These are phyloP conservation scores for Pisolithus thermaeus DNA, from an alignment of 1,284 basidiomycete genomes.

Conservation along the genomic window DNA sequence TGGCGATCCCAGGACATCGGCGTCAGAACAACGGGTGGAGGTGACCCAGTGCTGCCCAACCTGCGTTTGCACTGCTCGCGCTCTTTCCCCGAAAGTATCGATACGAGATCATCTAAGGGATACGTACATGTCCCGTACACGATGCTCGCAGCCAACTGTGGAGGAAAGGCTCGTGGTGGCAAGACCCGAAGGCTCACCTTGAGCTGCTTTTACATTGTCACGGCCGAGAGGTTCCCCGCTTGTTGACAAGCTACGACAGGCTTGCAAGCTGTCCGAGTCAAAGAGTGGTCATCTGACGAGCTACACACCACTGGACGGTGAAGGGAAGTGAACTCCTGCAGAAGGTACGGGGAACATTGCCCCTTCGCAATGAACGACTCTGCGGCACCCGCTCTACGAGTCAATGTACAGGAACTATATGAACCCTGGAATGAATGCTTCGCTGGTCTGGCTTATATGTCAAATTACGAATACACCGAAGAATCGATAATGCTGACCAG, in stretches of 20 bases:
- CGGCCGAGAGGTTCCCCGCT: slow-evolving; percentile 92
- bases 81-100: slow-evolving; percentile 67
- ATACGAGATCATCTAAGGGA: slow-evolving; percentile 86
- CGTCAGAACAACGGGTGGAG: slow-evolving; percentile 6
- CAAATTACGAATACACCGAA: too few species aligned
- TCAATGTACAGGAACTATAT: too few species aligned
- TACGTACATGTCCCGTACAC: slow-evolving; percentile 70
- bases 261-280: slow-evolving; percentile 79
- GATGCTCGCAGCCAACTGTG: slow-evolving; percentile 63
- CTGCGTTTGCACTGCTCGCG: slow-evolving; percentile 10
- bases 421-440: too few species aligned
- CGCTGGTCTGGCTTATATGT: too few species aligned
- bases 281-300: slow-evolving; percentile 56
- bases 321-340: not conserved
- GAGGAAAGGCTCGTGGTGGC: slow-evolving; percentile 68
- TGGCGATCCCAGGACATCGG: slow-evolving; percentile 13
- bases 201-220: slow-evolving; percentile 48
- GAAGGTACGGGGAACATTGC: slow-evolving; percentile 39
- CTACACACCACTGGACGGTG: slow-evolving; percentile 22
- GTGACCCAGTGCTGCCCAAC: slow-evolving; percentile 7
- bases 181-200: slow-evolving; percentile 63
- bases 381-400: slow-evolving; percentile 29
- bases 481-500: too few species aligned
- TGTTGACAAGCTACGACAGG: slow-evolving; percentile 87
- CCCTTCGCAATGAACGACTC: slow-evolving; percentile 74